Base-by-base conservation (phyloP, 192 early-diverging fungal species). In the Dispira parvispora region DNA sequence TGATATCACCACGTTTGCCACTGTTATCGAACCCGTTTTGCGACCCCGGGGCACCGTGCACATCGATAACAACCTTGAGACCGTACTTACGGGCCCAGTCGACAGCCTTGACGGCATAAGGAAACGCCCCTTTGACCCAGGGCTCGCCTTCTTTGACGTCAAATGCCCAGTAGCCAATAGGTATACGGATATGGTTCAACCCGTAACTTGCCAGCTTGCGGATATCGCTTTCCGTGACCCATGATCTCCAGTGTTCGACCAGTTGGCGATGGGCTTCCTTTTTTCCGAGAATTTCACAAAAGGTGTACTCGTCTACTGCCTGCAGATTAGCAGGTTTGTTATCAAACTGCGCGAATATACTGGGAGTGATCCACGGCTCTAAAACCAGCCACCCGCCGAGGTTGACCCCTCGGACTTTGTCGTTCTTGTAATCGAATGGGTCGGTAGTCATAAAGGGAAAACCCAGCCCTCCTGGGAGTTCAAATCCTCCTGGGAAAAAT, bases 121-220 rank as follows among this genome's bases (percentile, higher is more conserved):
- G 70, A 47, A 77, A 53, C 0, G 72, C 72, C 46, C 72, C 75
- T 11, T 70, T 43, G 26, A 77, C 75, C 23, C 67, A 82, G 11
- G 81, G 81, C 65, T 82, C 81, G 44, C 74, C 66, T 63, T 71
- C 72, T 13, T 76, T 67, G 11, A 72, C 69, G 16, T 80, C 74
- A 69, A 82, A 78, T 62, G 76, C 78, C 80, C 80, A 82, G 60
- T 80, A 77, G 4, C 80, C 80, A 2, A 82, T 64, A n/a, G 80
- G 80, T 5, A 82, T 77, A 8, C 80, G 78, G 28, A 82, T 44
- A 54, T 80, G 78, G 13, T 78, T 82, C 1, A 77, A 55, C 0
- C 74, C 73, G 14, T 74, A 70, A 25, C 63, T 67, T 0, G 78
- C 77, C 32, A 82, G 64, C 0, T 65, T 69, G 52, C 69, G 64